Evolutionary conservation across 345 rosid genomes (phyloP), one percentile per base, ranked within the genome.

Genomic region (Moricandia moricandioides): DNA sequence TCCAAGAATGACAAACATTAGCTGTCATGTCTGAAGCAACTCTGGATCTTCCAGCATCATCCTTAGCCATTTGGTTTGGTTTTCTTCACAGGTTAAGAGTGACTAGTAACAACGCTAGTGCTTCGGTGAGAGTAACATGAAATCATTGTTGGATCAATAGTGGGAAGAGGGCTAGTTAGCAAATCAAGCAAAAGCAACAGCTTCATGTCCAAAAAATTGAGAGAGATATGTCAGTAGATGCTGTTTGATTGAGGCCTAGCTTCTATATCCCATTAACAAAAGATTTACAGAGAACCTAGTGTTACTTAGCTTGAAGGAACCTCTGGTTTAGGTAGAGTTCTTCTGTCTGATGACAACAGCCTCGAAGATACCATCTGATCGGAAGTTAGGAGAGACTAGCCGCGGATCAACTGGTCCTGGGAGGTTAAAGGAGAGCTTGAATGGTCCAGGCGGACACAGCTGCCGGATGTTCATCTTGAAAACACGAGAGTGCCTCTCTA

Each of bases 341-440:
- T 75, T 52, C 62, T 40, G 72, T 73, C 83, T 82, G 71, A 86
- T 79, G 65, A 88, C 77, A 72, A 88, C 85, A 17, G 72, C 93
- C 82, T 88, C 91, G 13, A 90, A 83, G 63, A 90, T 79, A 62
- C 96, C 96, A 63, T 87, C 93, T 24, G 83, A 71, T 39, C 93
- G 74, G 72, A 86, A 86, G 65, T 64, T 76, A 26, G 90, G 90
- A 30, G 82, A 77, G 78, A 85, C 73, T 33, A 90, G 81, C 52
- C 96, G 76, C 0, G 91, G 96, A 76, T 90, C 96, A 29, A 87
- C 93, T 3, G 88, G 90, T 47, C 96, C 91, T 2, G 91, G 96
- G 70, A 88, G 85, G 66, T 73, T 83, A 74, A 90, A 90, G 10
- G 86, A 80, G 34, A 88, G 70, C 9, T 84, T 77, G 69, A 88